Evolutionary conservation across 805 yeast species (phyloP), one percentile per base, ranked within the genome.

Genomic region (Suhomyces sp.): DNA sequence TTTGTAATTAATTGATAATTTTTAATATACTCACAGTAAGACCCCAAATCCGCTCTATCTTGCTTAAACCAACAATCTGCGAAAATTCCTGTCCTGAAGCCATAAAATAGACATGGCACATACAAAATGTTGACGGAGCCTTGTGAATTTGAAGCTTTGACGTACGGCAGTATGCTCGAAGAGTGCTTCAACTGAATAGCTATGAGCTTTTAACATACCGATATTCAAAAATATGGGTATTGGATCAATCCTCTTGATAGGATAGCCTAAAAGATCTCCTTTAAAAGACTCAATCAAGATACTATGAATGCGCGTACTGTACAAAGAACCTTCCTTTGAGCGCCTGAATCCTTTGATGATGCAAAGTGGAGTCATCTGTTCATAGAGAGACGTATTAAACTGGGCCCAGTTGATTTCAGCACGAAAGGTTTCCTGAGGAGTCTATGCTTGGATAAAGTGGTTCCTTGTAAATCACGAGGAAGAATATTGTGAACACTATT

Each of bases 191-290:
- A 38, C 42, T 38, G 19, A 22, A 22, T 36, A 46, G 38, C 26
- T 49, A 17, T 13, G 22, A 23, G 47, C 46, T 17, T 44, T 35
- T 27, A 51, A 51, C 54, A 51, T 48, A 36, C 44, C 26, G 41
- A 46, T 51, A 44, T 24, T 26, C 22, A n/a, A 42, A 6, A 24
- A 13, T 33, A 50, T 41, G 24, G 23, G 31, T 38, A 48, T 46
- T 52, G 54, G 54, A 45, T 52, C 49, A 31, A 35, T 52, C 54
- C 54, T 45, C 51, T 44, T 17, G 31, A 22, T 7, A 42, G 48
- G 52, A 48, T 29, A 48, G 47, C 54, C 52, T 48, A 33, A 45
- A 35, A 22, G 41, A 15, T 15, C 41, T 29, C 47, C 24, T 17
- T 19, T 29, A 31, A 29, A 38, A 41, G 31, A 38, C 45, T 10